Conservation (phyloP, 1,284 basidiomycete species). For the Cryptococcus sp. region DNA sequence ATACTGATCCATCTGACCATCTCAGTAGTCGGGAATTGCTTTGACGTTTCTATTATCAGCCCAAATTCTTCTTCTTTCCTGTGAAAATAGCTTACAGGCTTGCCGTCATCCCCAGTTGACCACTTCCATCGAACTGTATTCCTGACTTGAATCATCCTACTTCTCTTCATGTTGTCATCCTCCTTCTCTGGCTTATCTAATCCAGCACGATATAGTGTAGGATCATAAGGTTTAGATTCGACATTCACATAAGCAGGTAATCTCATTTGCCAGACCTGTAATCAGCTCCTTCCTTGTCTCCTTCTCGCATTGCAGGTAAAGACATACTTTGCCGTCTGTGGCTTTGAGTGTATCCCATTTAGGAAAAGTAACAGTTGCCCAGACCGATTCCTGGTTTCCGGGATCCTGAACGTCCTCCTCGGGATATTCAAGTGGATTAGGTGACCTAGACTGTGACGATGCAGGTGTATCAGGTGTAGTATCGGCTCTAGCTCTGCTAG, state of each 20-base stretch:
- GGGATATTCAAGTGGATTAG: constrained; percentile 41
- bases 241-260: constrained; percentile 43
- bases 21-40: constrained; percentile 44
- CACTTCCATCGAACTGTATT: constrained; percentile 48
- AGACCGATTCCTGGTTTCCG: constrained; percentile 21
- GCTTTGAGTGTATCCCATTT: constrained; percentile 34
- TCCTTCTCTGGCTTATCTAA: constrained; percentile 25
- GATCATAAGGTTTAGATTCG: constrained; percentile 41
- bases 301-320: background rate
- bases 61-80: background rate
- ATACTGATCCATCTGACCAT: constrained; percentile 47
- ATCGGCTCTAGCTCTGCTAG: background rate
- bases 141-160: constrained; percentile 42
- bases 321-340: constrained; percentile 45
- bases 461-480: constrained; percentile 8
- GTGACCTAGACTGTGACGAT: constrained; percentile 11
- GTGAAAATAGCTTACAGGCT: constrained; percentile 28
- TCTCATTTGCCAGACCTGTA: constrained; percentile 39
- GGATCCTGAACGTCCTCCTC: constrained; percentile 34
- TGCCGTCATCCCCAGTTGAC: constrained; percentile 34
- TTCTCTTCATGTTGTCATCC: constrained; percentile 29
- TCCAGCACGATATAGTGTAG: constrained; percentile 35
- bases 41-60: constrained; percentile 20
- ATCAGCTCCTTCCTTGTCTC: background rate
- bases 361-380: constrained; percentile 35